These are phyloP conservation scores for Otatea glauca DNA, from an alignment of 176 grass and related monocot species.

Conservation along the genomic window DNA sequence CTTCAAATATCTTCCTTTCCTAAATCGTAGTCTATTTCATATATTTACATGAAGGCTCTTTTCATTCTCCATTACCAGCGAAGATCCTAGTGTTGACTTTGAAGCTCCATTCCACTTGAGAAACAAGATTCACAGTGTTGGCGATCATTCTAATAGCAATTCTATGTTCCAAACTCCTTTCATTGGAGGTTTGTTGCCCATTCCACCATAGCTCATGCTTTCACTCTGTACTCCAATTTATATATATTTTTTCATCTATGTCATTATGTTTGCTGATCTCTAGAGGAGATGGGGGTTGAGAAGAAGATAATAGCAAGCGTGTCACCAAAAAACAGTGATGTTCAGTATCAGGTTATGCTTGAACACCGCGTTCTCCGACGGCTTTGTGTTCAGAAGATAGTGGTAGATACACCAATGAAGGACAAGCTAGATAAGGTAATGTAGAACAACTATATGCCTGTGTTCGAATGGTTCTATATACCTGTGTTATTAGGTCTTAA, in stretches of 20 bases:
- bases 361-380: slow-evolving; percentile 51
- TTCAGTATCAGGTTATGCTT: slow-evolving; percentile 59
- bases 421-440: slow-evolving; percentile 50
- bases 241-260: slow-evolving; percentile 1
- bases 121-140: slow-evolving; percentile 38
- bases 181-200: slow-evolving; percentile 49
- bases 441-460: not conserved
- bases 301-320: slow-evolving; percentile 51
- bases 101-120: slow-evolving; percentile 22
- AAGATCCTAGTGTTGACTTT: slow-evolving; percentile 13
- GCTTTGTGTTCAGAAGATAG: slow-evolving; percentile 58
- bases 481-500: not conserved
- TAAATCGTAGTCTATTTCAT: slow-evolving; percentile 22
- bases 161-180: slow-evolving; percentile 44
- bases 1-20: slow-evolving; percentile 25
- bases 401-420: slow-evolving; percentile 48
- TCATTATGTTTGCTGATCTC: slow-evolving; percentile 38
- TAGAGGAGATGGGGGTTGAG: slow-evolving; percentile 48
- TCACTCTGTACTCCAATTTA: not conserved
- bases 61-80: slow-evolving; percentile 40
- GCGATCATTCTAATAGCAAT: slow-evolving; percentile 37
- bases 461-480: not conserved
- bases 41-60: slow-evolving; percentile 30
- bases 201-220: not conserved
- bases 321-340: slow-evolving; percentile 50